phyloP scores from a whole-genome alignment of 176 grass and related monocot species.

The Thinopyrum elongatum region DNA sequence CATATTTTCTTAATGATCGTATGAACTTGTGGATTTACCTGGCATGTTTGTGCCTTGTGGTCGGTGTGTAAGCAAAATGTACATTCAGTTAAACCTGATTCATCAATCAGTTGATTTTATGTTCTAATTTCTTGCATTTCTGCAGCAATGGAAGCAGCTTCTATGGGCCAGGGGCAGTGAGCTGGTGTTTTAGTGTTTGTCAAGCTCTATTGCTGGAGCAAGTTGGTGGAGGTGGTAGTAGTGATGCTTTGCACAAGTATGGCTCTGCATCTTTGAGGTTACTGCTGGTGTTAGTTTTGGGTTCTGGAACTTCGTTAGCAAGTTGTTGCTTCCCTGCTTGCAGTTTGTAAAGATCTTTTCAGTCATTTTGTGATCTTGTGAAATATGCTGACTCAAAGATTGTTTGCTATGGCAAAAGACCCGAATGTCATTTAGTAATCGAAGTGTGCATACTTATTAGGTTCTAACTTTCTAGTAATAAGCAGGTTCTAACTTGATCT shows the following conservation, averaged over 20 bases:
- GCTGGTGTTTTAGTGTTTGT: background rate
- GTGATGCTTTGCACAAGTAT: background rate
- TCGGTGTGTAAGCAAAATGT: background rate
- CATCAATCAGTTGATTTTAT: background rate
- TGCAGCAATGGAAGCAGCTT: background rate
- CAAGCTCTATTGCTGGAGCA: background rate
- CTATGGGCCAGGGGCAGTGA: background rate
- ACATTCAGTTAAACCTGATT: background rate
- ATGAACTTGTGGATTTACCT: background rate
- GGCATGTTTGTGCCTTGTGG: background rate
- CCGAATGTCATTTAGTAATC: no score
- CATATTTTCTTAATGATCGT: background rate
- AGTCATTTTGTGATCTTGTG: background rate
- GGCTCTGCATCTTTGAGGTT: background rate
- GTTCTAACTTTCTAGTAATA: no score
- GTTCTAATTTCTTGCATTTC: background rate
- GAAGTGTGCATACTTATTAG: no score
- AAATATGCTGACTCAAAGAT: no score
- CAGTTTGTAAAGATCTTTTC: background rate
- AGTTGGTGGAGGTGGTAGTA: no score
- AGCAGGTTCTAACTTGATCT: no score
- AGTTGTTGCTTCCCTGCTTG: background rate
- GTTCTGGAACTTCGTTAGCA: no score
- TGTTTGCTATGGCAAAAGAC: no score
- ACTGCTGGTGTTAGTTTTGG: background rate